Base-by-base conservation (phyloP, 2,329 filamentous ascomycete species). In the Parastagonospora nodorum region DNA sequence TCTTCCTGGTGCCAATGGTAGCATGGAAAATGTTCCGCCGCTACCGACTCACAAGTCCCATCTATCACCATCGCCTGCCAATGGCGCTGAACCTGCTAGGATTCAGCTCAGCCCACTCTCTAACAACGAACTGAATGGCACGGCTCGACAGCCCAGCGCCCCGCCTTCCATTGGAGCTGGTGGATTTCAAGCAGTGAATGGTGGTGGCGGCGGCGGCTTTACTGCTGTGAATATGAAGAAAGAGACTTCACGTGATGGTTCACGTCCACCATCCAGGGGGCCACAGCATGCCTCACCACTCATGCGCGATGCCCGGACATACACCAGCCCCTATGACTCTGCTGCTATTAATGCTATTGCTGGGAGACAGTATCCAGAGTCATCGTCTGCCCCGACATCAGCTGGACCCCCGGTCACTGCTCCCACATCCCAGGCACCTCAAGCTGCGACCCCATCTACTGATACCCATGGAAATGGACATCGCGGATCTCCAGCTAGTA, bases 251-350 rank as follows among this genome's bases (percentile, higher is more conserved):
- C 44, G 48, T 36, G 58, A 64, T n/a, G 11, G 42, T 9, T 48
- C 55, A 19, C 47, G 43, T 10, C 55, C 55, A 42, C 28, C 45
- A n/a, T 51, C 62, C n/a, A 48, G 50, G 30, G 58, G 62, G 35
- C 41, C 54, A 12, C 61, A 51, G 30, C 59, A 50, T 27, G 28
- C 41, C 10, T 58, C 59, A 15, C 57, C 57, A 7, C 45, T 46
- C 16, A 50, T 55, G 38, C 55, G 61, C 28, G 55, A 63, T 31
- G 51, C 48, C n/a, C 53, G 54, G 39, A 56, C 47, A 16, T 71
- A 71, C 32, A 65, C 64, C 3, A 71, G 67, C 35, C 67, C 67
- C 1, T 71, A 71, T 45, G 64, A 68, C 31, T 57, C 63, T 9
- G 57, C 63, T 16, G 55, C 66, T 10, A 57, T 56, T 32, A 52